phyloP scores from a whole-genome alignment of 805 yeast species.

The Saccharomycopsis synnaedendra region DNA sequence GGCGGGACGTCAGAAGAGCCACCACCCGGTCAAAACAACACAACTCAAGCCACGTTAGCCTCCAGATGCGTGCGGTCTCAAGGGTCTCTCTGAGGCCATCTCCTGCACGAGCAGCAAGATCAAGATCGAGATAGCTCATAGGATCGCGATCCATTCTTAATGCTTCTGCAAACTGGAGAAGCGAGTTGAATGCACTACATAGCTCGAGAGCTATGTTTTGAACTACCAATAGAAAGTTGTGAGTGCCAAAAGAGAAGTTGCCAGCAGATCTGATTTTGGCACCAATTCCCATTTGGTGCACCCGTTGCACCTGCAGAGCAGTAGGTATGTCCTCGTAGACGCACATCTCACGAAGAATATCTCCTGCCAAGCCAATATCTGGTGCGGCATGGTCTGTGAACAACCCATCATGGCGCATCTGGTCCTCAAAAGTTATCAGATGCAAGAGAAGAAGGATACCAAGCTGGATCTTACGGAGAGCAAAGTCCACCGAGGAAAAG shows the following conservation, averaged over 20 bases:
- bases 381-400: neutral
- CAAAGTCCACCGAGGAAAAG: conserved; percentile 11
- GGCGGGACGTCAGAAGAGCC: neutral
- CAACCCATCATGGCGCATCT: conserved; percentile 4
- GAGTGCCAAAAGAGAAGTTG: neutral
- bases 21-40: conserved; percentile 5
- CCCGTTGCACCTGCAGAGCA: neutral
- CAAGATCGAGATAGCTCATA: conserved; percentile 8
- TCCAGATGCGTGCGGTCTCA: conserved; percentile 4
- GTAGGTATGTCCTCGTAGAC: neutral
- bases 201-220: conserved; percentile 5
- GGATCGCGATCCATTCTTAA: conserved; percentile 9
- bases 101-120: neutral
- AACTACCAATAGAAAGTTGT: neutral
- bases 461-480: conserved; percentile 10
- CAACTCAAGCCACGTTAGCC: conserved; percentile 9
- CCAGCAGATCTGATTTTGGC: neutral
- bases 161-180: conserved; percentile 2
- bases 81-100: conserved; percentile 1
- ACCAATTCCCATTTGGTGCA: neutral
- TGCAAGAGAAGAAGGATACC: conserved; percentile 7
- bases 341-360: no score
- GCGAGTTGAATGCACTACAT: conserved; percentile 4
- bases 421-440: conserved; percentile 7
- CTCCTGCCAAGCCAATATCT: neutral